Percentiles rank a stretch among this genome's conserved stretches.
phyloP scores from a whole-genome alignment of 1,284 basidiomycete species.

The Salmacisia buchloeana region DNA sequence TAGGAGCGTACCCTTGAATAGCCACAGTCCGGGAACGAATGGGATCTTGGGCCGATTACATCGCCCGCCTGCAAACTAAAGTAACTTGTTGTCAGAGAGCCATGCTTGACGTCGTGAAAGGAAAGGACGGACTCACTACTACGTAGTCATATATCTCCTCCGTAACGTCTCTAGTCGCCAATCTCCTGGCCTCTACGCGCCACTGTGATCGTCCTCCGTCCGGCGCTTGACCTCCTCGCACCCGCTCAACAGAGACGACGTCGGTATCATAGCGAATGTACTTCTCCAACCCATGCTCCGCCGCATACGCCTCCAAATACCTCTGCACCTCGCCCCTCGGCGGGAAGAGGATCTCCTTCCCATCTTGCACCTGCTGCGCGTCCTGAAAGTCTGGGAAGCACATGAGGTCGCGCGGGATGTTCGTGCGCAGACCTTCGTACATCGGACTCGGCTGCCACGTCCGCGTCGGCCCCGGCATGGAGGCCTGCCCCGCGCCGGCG shows the following conservation, averaged over 20 bases:
- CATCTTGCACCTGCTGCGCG: constrained; percentile 20
- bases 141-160: constrained; percentile 32
- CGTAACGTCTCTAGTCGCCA: neutral
- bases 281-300: neutral
- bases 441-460: constrained; percentile 29
- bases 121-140: constrained; percentile 7
- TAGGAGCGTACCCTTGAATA: constrained; percentile 51
- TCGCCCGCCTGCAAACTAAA: constrained; percentile 54
- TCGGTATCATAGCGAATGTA: constrained; percentile 44
- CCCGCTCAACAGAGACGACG: constrained; percentile 41
- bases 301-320: constrained; percentile 52
- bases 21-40: constrained; percentile 49
- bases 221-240: neutral
- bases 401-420: constrained; percentile 49
- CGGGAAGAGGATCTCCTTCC: constrained; percentile 19
- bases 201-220: constrained; percentile 23
- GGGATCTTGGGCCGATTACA: constrained; percentile 56
- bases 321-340: constrained; percentile 33
- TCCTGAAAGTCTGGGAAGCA: constrained; percentile 40
- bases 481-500: neutral
- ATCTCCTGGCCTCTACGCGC: constrained; percentile 13
- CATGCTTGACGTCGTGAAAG: neutral
- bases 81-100: constrained; percentile 22
- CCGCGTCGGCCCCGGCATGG: constrained; percentile 13
- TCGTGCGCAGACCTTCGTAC: constrained; percentile 47